Conservation (phyloP, 148 eudicot genomes). For the Pouteria glomerata region DNA sequence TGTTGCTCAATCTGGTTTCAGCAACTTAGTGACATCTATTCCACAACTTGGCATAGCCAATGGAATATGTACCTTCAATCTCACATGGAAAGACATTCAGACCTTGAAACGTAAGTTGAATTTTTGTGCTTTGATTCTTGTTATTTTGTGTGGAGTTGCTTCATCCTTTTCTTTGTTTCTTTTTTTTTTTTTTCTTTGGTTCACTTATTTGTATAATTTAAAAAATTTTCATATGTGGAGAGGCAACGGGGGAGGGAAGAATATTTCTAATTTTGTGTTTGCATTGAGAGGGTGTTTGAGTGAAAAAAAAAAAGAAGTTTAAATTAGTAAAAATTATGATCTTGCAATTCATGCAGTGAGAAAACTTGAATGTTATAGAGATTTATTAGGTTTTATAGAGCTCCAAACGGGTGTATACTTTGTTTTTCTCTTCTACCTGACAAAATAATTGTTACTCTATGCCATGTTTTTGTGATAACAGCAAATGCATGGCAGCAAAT, state of each 20-base stretch:
- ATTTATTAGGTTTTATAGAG: too few relatives aligned
- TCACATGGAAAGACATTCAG: slow-evolving; percentile 70
- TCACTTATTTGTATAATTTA: too few relatives aligned
- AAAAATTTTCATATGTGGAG: not conserved
- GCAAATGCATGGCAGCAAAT: not conserved
- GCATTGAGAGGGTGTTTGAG: too few relatives aligned
- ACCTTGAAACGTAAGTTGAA: slow-evolving; percentile 56
- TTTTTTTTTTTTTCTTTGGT: not conserved
- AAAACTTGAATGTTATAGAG: too few relatives aligned
- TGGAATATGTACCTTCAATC: slow-evolving; percentile 72
- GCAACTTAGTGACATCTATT: slow-evolving; percentile 21
- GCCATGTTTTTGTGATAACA: not conserved
- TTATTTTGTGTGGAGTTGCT: not conserved
- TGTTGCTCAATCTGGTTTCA: slow-evolving; percentile 39
- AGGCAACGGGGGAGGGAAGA: not conserved
- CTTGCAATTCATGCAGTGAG: too few relatives aligned
- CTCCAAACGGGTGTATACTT: not conserved
- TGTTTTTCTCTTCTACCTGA: not conserved
- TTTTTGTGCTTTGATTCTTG: not conserved
- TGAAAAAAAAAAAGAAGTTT: too few relatives aligned
- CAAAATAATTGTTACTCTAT: not conserved
- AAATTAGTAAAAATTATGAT: too few relatives aligned
- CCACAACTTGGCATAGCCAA: slow-evolving; percentile 38
- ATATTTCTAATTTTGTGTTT: not conserved
- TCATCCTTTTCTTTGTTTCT: not conserved